Base-by-base conservation (phyloP, 176 grass and related monocot genomes). In the Calamus simplicifolius region DNA sequence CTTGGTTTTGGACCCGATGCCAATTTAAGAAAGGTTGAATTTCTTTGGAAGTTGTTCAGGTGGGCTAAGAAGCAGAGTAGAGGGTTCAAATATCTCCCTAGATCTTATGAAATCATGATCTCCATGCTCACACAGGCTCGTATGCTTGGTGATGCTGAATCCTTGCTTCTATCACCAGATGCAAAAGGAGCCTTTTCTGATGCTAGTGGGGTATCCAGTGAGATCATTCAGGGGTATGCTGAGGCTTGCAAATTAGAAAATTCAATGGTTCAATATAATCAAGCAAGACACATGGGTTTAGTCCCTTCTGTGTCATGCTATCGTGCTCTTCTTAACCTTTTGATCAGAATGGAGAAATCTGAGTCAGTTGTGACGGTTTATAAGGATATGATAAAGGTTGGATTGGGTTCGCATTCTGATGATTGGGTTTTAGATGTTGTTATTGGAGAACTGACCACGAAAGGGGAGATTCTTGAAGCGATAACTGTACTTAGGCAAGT, bases 331-430 rank as follows among this genome's bases (percentile, higher is more conserved):
- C 71, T 96, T 73, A 58, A 68, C 58, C 69, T 73, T 75, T 68
- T 97, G 17, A 72, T 68, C 38, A 69, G 71, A 78, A 74, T 27
- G 48, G 27, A 52, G 63, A 80, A 97, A 66, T 28, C 73, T 50
- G 68, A 85, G 5, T 66, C 80, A 61, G 62, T 72, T 71, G 19
- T 87, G 31, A 97, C 59, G 82, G 72, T 90, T 59, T 97, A 85
- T 85, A 25, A 70, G 73, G 83, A 97, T 75, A 97, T 91, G 87
- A 62, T 97, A 64, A 61, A 88, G 58, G 83, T 77, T 77, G 84
- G 87, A 70, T 71, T 88, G 3, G 78, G 75, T 49, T 85, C 64
- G 38, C 80, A 63, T 77, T 82, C 75, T 3, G 50, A 87, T 75
- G 77, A 78, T 18, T 16, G 31, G 35, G 26, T 85, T 59, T 66